Base-by-base conservation (phyloP, 306 rosid species). In the Fragaria vesca region DNA sequence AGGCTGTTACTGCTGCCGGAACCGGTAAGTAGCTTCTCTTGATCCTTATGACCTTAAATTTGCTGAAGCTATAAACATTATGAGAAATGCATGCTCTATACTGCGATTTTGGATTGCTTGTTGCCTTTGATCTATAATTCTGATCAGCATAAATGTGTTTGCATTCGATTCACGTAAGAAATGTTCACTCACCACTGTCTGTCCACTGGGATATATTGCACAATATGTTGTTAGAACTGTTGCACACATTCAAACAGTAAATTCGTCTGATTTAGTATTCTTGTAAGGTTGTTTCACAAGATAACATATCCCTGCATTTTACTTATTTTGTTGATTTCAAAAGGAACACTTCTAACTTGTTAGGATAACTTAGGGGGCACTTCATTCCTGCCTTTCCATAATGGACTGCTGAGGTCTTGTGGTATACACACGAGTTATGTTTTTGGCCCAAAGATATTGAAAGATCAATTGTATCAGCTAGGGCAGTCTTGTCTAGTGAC, bases 1-100 rank as follows among this genome's bases (percentile, higher is more conserved):
- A 94, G 85, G 96, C 96, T 80, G 75, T 94, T 81, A 94, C 98
- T 15, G 98, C 98, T 63, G 93, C 97, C 51, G 96, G 96, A 51
- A 61, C 91, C 50, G 97, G 97, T 93, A 71, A 72, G 69, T 76
- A 12, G 77, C 30, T 76, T 24, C 18, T 24, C 50, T 42, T 62
- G 24, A 7, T 73, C 42, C 26, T 7, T 51, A 2, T 11, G 51
- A 42, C 26, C 50, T 24, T 54, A 42, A 45, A 36, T 15, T 36
- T 36, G 10, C 21, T 21, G 4, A 1, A 68, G 17, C 54, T 69
- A 0, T 40, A 8, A 42, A 11, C 5, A 32, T 18, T 15, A n/a
- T 18, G 9, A 4, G 3, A 9, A 20, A 40, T 42, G 30, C 10
- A 6, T 78, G 2, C 69, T 6, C 30, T 18, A 12, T 45, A 4